Base-by-base conservation (phyloP, 179 eudicot species). In the Pouteria campechiana region DNA sequence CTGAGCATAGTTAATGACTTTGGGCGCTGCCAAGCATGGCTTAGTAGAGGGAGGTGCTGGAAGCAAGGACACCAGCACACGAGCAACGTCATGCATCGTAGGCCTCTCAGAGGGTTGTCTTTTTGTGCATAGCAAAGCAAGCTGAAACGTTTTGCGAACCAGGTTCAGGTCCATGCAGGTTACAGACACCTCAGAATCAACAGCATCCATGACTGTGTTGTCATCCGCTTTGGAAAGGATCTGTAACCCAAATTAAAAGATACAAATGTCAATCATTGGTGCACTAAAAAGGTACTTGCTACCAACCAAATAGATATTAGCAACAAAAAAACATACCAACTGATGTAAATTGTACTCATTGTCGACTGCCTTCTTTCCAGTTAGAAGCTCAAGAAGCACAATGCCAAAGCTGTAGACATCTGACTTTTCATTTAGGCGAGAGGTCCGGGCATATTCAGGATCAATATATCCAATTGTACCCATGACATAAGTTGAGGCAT, bases 381-480 rank as follows among this genome's bases (percentile, higher is more conserved):
- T 78, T 36, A 78, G 37, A 2, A 78, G 61, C 60, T 78, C 86
- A 48, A 78, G 48, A 31, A 78, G 75, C 25, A 78, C 86, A 23
- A 78, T 57, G 4, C 86, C 86, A 30, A 78, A 78, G 51, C 86
- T 78, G 34, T 77, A 77, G 20, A 73, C 80, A 67, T 77, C 85
- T 1, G 85, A 77, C 29, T 73, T 77, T 31, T 70, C 86, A 10
- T 67, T 78, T 8, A 78, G 46, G 48, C 86, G 56, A 39, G 86
- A 78, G 16, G 86, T 78, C 29, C 81, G 57, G 8, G 86, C 86
- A 46, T 78, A 78, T 46, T 74, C 81, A 1, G 86, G 86, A 52
- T 78, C 86, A 13, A 78, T 78, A 57, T 78, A 78, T 25, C 86
- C 86, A 37, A 78, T 74, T 3, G 86, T 78, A 7, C 86, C 86